Percentiles rank a stretch among this genome's conserved stretches.
These are phyloP conservation scores for Lecanicillium sp. DNA, from an alignment of 2,329 filamentous ascomycete species.

Conservation along the genomic window DNA sequence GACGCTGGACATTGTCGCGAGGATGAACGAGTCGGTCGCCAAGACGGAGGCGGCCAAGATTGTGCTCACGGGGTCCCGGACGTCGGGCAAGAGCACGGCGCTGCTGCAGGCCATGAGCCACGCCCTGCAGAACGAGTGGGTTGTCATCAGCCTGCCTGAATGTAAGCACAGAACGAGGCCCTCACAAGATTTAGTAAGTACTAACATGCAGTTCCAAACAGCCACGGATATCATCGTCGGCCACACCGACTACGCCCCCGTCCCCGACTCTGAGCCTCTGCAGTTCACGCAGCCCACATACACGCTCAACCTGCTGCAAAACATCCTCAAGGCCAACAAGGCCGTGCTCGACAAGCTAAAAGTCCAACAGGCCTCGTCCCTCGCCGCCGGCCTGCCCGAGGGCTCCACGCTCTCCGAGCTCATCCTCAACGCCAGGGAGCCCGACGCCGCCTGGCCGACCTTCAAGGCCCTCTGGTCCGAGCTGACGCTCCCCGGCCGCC, in stretches of 20 bases:
- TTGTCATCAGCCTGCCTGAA: constrained; percentile 85
- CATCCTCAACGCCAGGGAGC: constrained; percentile 63
- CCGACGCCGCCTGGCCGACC: constrained; percentile 71
- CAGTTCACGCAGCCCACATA: constrained; percentile 76
- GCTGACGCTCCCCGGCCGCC: constrained; percentile 49
- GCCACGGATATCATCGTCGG: constrained; percentile 77
- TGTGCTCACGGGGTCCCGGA: constrained; percentile 66
- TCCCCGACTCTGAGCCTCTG: constrained; percentile 50
- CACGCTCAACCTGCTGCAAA: constrained; percentile 65
- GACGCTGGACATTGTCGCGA: constrained; percentile 63
- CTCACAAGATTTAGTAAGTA: too few relatives aligned
- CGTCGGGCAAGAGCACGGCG: constrained; percentile 81
- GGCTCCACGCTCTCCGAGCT: constrained; percentile 62
- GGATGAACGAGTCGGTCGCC: constrained; percentile 50
- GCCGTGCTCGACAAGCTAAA: constrained; percentile 50
- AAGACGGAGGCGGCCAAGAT: constrained; percentile 52
- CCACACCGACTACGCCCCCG: constrained; percentile 71
- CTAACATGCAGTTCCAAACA: too few relatives aligned
- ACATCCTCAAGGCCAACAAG: constrained; percentile 67
- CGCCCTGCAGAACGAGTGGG: constrained; percentile 76
- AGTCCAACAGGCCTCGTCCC: constrained; percentile 39
- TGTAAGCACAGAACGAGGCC: constrained; percentile 54
- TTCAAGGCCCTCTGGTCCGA: constrained; percentile 80
- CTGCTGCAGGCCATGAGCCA: constrained; percentile 78
- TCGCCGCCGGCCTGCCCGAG: constrained; percentile 41